These are phyloP conservation scores for Lavandula angustifolia DNA, from an alignment of 257 asterid species.

Conservation along the genomic window DNA sequence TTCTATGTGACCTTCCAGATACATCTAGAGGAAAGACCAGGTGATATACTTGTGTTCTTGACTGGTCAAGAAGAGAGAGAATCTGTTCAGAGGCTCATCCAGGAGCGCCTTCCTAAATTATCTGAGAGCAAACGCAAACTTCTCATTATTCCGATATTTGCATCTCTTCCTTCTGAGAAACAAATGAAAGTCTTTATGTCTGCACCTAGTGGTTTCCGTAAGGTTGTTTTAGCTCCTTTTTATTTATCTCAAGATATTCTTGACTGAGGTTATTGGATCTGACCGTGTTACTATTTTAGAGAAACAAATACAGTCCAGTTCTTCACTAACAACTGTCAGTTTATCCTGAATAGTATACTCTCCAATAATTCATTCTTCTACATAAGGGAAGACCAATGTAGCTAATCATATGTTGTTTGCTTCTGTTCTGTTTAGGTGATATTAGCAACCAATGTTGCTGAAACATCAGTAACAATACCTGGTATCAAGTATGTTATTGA, in stretches of 20 bases:
- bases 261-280: background rate
- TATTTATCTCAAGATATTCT: constrained; percentile 2
- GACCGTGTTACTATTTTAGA: background rate
- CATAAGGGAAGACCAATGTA: constrained; percentile 14
- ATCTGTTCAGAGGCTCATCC: constrained; percentile 84
- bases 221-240: constrained; percentile 53
- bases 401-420: constrained; percentile 29
- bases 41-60: constrained; percentile 92
- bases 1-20: constrained; percentile 50
- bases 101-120: constrained; percentile 68
- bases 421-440: constrained; percentile 59
- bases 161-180: constrained; percentile 95
- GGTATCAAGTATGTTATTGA: constrained; percentile 96
- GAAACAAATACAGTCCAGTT: constrained; percentile 5
- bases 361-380: constrained; percentile 18
- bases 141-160: constrained; percentile 71
- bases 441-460: constrained; percentile 96
- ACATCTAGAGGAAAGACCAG: constrained; percentile 85
- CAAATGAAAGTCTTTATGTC: constrained; percentile 91
- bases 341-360: constrained; percentile 21
- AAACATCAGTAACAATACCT: constrained; percentile 97
- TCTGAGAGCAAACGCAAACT: constrained; percentile 76
- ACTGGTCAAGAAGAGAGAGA: constrained; percentile 99
- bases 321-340: constrained; percentile 16
- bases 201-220: constrained; percentile 79